These are phyloP conservation scores for Coemansia sp. DNA, from an alignment of 192 early-diverging fungal genomes.

Conservation along the genomic window DNA sequence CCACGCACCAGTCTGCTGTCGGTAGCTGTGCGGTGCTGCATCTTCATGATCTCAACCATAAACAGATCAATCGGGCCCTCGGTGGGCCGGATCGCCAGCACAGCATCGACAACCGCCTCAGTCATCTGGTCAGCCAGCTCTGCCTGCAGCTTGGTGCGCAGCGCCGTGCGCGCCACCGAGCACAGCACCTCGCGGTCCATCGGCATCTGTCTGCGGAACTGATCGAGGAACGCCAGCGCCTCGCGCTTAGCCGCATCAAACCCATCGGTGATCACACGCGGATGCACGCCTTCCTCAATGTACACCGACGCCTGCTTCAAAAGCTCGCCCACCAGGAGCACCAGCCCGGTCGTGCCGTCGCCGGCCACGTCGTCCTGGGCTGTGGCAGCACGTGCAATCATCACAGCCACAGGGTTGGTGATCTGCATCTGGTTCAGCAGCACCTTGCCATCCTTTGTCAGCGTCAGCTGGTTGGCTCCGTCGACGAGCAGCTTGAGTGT, in stretches of 20 bases:
- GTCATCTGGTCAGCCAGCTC: conserved; percentile 89
- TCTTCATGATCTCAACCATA: conserved; percentile 99
- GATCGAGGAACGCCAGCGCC: conserved; percentile 88
- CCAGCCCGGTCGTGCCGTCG: conserved; percentile 97
- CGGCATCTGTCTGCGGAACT: conserved; percentile 69
- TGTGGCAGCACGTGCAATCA: conserved; percentile 99
- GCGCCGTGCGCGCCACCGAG: conserved; percentile 89
- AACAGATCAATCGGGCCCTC: conserved; percentile 94
- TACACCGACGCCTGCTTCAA: conserved; percentile 93
- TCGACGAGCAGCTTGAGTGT: conserved; percentile 99
- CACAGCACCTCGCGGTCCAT: conserved; percentile 90
- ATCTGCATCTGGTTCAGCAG: conserved; percentile 99
- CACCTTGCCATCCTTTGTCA: conserved; percentile 99
- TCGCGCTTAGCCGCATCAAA: conserved; percentile 97
- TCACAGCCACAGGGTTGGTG: conserved; percentile 98
- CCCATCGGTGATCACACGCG: conserved; percentile 92
- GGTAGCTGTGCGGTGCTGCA: conserved; percentile 98
- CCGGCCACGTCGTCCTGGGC: conserved; percentile 99
- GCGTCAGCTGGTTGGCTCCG: conserved; percentile 91
- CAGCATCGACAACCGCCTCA: conserved; percentile 96
- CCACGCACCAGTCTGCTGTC: conserved; percentile 92
- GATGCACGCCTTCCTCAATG: conserved; percentile 96
- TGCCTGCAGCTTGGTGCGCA: conserved; percentile 91
- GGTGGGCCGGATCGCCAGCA: conserved; percentile 72
- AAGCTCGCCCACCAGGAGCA: conserved; percentile 94